Evolutionary conservation across 1,284 basidiomycete species (phyloP).

Genomic region (Melampsora medusae): DNA sequence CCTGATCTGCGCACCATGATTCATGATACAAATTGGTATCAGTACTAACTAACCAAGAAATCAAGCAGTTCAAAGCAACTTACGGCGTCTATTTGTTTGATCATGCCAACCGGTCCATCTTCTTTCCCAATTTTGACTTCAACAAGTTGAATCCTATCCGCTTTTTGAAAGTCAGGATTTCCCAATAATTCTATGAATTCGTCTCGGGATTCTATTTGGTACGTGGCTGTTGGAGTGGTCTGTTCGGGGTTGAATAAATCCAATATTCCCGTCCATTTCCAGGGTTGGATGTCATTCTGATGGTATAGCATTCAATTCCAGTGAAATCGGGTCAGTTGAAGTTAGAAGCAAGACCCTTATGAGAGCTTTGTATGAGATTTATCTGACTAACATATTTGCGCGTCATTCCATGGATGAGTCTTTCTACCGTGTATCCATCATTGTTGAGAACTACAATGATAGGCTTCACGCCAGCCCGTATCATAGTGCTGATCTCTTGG

Average conservation of each 20-base stretch:
- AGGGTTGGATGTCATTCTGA: constrained; percentile 49
- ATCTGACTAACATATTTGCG: constrained; percentile 1
- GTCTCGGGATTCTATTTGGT: constrained; percentile 65
- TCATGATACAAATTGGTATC: no score
- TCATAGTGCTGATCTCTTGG: constrained; percentile 71
- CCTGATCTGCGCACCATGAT: no score
- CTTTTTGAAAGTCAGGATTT: constrained; percentile 62
- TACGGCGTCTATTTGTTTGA: constrained; percentile 58
- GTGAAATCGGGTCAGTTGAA: no score
- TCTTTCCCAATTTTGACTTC: constrained; percentile 72
- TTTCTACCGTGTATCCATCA: constrained; percentile 83
- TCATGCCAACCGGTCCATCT: constrained; percentile 70
- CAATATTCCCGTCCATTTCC: constrained; percentile 46
- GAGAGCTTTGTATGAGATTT: constrained; percentile 27
- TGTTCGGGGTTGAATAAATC: constrained; percentile 54
- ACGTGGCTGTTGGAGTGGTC: constrained; percentile 59
- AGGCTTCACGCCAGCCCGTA: constrained; percentile 66
- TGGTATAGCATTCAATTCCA: constrained; percentile 48
- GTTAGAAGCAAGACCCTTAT: no score
- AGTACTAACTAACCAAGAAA: no score
- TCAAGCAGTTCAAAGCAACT: not conserved
- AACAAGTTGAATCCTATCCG: constrained; percentile 70
- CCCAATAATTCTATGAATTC: constrained; percentile 67
- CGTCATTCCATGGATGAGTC: constrained; percentile 50
- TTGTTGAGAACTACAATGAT: constrained; percentile 86